Evolutionary conservation across 148 eudicot genomes (phyloP).

Genomic region (Silene uniflora): DNA sequence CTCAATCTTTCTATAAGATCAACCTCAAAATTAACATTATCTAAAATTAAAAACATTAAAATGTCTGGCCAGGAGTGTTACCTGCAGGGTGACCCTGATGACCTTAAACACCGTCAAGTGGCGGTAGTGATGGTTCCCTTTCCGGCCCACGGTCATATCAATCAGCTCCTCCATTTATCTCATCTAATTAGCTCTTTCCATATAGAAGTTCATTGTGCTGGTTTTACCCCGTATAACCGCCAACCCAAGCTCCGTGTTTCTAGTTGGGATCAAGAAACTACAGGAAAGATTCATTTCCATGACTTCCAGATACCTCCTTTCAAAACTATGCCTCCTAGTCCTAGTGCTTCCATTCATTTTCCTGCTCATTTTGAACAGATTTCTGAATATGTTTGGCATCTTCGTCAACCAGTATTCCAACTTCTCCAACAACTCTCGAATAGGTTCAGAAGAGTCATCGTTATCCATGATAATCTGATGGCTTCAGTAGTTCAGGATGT

Average conservation of each 20-base stretch:
- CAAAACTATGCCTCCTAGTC: slow-evolving; percentile 28
- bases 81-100: slow-evolving; percentile 29
- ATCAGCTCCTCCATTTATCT: slow-evolving; percentile 69
- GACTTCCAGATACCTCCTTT: slow-evolving; percentile 40
- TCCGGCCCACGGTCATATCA: slow-evolving; percentile 68
- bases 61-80: slow-evolving; percentile 10
- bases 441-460: slow-evolving; percentile 28
- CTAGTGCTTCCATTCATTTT: slow-evolving; percentile 22
- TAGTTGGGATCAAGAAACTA: slow-evolving; percentile 15
- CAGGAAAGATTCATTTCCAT: slow-evolving; percentile 41
- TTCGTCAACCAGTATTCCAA: slow-evolving; percentile 35
- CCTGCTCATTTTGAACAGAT: slow-evolving; percentile 49
- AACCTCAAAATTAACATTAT: too few relatives aligned
- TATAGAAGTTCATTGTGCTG: slow-evolving; percentile 50
- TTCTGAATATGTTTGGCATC: slow-evolving; percentile 29
- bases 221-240: slow-evolving; percentile 34
- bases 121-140: slow-evolving; percentile 55
- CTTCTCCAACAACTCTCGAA: slow-evolving; percentile 38
- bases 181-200: slow-evolving; percentile 40
- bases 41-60: too few relatives aligned
- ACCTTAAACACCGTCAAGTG: slow-evolving; percentile 27
- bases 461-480: slow-evolving; percentile 52
- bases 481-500: slow-evolving; percentile 48
- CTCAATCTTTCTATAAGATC: too few relatives aligned
- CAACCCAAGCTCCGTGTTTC: slow-evolving; percentile 52